These are phyloP conservation scores for Acanthamoeba sp. DNA, from an alignment of 208 protist genomes.

Conservation along the genomic window DNA sequence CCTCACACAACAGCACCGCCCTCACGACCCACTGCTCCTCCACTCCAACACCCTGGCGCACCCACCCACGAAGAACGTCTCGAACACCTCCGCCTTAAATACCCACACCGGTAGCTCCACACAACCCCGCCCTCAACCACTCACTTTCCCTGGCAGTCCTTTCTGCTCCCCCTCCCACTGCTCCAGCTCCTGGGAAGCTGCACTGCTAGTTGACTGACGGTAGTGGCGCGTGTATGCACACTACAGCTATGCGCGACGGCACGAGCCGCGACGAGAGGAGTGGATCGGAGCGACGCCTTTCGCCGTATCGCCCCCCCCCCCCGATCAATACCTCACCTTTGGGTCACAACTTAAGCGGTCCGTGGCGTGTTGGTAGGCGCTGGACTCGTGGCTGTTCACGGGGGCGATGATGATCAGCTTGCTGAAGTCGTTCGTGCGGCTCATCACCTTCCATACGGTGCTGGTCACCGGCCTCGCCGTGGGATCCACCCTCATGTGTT, in stretches of 20 bases:
- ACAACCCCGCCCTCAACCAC: too few species aligned
- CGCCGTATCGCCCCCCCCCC: neutral
- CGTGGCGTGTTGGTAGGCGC: neutral
- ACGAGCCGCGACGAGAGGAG: constrained; percentile 38
- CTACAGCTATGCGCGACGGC: constrained; percentile 31
- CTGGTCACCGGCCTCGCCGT: constrained; percentile 31
- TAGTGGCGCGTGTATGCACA: too few species aligned
- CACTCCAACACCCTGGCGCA: neutral
- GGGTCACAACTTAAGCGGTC: neutral
- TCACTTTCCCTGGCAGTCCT: neutral
- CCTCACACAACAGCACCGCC: neutral
- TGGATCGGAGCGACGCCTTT: constrained; percentile 22
- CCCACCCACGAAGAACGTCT: constrained; percentile 7
- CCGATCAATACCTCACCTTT: too few species aligned
- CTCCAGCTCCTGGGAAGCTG: neutral
- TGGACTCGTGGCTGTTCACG: constrained; percentile 24
- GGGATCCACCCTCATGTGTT: constrained; percentile 49
- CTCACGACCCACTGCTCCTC: neutral
- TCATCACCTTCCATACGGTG: constrained; percentile 16
- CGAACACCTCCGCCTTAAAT: constrained; percentile 38
- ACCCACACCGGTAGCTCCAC: constrained; percentile 4
- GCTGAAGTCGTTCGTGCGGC: constrained; percentile 9
- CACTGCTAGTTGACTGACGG: too few species aligned
- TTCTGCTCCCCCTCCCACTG: neutral
- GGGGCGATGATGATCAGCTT: neutral